Conservation (phyloP, 2,329 filamentous ascomycete species). For the Neoscytalidium dimidiatum region DNA sequence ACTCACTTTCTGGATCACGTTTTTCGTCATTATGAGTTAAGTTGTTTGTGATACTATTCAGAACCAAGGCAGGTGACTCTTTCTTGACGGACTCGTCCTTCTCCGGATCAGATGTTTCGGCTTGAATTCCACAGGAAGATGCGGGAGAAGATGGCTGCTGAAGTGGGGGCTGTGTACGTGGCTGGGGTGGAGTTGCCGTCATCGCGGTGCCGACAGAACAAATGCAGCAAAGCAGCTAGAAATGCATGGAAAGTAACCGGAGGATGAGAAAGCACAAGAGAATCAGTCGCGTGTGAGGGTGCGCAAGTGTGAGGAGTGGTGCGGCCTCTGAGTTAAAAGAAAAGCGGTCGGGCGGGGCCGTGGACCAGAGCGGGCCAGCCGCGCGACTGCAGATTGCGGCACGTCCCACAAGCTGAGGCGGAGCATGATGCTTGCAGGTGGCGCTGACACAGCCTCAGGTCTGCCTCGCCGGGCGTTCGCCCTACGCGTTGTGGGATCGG, state of each 20-base stretch:
- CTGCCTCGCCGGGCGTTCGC: not conserved
- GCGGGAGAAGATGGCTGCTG: not conserved
- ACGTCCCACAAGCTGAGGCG: not conserved
- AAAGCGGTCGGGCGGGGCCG: not conserved
- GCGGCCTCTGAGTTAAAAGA: not conserved
- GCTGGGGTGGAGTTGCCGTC: not conserved
- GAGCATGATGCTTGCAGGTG: not conserved
- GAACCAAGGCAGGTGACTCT: not conserved
- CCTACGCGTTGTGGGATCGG: not conserved
- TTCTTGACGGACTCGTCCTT: not conserved
- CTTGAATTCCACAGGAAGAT: not conserved
- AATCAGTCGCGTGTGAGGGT: not conserved
- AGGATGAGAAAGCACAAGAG: not conserved
- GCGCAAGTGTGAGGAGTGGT: not conserved
- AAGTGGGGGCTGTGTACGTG: slow-evolving; percentile 12
- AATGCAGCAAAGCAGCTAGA: not conserved
- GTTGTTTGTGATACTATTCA: not conserved
- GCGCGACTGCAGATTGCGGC: not conserved
- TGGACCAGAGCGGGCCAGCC: not conserved
- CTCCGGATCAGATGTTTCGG: not conserved
- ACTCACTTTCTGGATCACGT: not conserved
- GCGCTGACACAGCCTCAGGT: not conserved
- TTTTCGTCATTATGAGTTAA: not conserved
- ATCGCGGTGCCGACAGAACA: not conserved
- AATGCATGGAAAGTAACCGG: not conserved